A percentile compares a stretch with the other conserved stretches of the same genome.
These are phyloP conservation scores for Yarrowia sp. DNA, from an alignment of 805 yeast genomes.

Conservation along the genomic window DNA sequence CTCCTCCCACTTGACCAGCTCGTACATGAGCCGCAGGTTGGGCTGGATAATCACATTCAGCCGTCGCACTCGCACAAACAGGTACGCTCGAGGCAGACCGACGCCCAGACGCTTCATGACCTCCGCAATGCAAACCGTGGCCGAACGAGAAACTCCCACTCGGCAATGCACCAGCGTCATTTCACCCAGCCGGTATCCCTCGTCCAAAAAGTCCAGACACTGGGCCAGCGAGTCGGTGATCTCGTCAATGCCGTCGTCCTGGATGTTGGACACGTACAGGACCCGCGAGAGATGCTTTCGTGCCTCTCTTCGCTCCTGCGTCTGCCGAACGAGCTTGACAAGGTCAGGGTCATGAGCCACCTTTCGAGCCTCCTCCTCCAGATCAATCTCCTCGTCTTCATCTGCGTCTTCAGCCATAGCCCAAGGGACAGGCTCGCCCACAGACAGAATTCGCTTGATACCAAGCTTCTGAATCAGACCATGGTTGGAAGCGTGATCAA, in stretches of 20 bases:
- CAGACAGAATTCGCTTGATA: conserved; percentile 78
- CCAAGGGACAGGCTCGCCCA: conserved; percentile 84
- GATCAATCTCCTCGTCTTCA: conserved; percentile 32
- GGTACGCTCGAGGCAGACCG: conserved; percentile 77
- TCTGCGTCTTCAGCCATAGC: conserved; percentile 35
- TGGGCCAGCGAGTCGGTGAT: conserved; percentile 65
- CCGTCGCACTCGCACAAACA: conserved; percentile 87
- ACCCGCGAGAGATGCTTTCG: conserved; percentile 54
- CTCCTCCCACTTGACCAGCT: conserved; percentile 75
- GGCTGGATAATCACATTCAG: conserved; percentile 95
- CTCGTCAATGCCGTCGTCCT: conserved; percentile 91
- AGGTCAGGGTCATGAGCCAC: conserved; percentile 29
- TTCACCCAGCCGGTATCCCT: conserved; percentile 55
- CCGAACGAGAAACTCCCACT: conserved; percentile 94
- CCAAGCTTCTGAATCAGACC: conserved; percentile 68
- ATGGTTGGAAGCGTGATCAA: conserved; percentile 78
- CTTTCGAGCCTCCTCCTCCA: conserved; percentile 26
- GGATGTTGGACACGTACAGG: conserved; percentile 72
- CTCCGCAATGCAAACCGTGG: conserved; percentile 94
- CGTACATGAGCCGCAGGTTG: conserved; percentile 88
- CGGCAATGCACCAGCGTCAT: conserved; percentile 85
- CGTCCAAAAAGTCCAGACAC: conserved; percentile 71
- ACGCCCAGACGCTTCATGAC: conserved; percentile 79
- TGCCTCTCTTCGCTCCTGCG: conserved; percentile 39
- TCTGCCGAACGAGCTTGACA: conserved; percentile 22